Evolutionary conservation across 805 yeast species (phyloP), one percentile per base, ranked within the genome.

Genomic region (Wickerhamiella qilinensis): DNA sequence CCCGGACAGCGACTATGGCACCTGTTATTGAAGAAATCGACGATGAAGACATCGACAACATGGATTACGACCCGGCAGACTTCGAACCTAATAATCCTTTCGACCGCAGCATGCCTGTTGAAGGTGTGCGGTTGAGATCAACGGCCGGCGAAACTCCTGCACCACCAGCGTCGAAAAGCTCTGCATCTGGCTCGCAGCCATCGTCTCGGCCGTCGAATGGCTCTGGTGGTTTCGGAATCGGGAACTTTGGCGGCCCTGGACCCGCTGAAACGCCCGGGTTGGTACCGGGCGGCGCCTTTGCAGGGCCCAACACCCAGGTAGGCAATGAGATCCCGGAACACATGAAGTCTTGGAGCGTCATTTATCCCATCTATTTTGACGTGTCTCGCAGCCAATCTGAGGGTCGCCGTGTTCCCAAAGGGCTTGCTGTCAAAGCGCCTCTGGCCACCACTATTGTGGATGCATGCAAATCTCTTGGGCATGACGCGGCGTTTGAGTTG

Each of bases 361-460:
- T 88, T 24, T 91, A 91, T 54, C 98, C 98, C 22, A 78, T 94
- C 52, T 88, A 91, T 61, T 91, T 88, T 57, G 97, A 88, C 60
- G 68, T 62, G 38, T 69, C 69, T 45, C 68, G 94, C 57, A 65
- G 85, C 3, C 81, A 75, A 49, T 66, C 67, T 38, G 73, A 86
- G 54, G 97, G 97, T 5, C 72, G 98, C 57, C 68, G 97, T 45
- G 88, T 85, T 22, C 65, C 77, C 8, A 47, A 53, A 16, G 68
- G 67, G n/a, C 53, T 65, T 29, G 88, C 94, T 2, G 93, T 85
- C 14, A 75, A 67, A 39, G 85, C 85, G 57, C 98, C 98, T 4
- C 62, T 88, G 46, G 96, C 94, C 1, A 75, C 76, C 51, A 73
- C 80, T 4, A 67, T 88, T 17, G 69, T 77, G 9, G 93, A 84